Evolutionary conservation across 108 stramenopile genomes (phyloP).

Genomic region (Schizochytrium sp.): DNA sequence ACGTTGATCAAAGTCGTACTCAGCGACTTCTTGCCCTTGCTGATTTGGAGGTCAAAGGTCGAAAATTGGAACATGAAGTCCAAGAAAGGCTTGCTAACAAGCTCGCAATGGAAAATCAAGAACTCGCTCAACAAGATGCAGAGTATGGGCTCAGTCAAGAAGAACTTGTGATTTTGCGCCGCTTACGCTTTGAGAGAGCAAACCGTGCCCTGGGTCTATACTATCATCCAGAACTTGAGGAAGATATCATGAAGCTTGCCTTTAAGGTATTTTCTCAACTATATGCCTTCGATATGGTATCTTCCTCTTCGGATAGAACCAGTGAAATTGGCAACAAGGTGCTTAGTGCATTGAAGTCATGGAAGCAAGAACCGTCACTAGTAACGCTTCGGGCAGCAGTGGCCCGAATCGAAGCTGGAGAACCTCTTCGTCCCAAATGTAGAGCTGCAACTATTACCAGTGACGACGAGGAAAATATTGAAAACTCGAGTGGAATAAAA

Average conservation of each 20-base stretch:
- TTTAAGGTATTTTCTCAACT: neutral
- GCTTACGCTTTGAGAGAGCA: conserved; percentile 28
- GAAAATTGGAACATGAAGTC: neutral
- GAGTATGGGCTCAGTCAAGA: neutral
- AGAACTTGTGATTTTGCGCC: neutral
- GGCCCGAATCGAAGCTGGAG: neutral
- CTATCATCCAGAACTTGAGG: conserved; percentile 29
- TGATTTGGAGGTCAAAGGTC: neutral
- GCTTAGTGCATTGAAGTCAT: neutral
- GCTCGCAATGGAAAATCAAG: neutral
- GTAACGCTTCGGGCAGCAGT: neutral
- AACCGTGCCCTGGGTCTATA: conserved; percentile 41
- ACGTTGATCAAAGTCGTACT: neutral
- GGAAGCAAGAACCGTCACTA: neutral
- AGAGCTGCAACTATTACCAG: neutral
- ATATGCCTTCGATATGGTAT: conserved; percentile 18
- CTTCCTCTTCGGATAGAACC: neutral
- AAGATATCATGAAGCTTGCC: neutral
- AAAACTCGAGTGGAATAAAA: neutral
- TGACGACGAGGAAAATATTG: neutral
- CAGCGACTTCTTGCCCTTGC: neutral
- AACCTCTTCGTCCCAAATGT: neutral
- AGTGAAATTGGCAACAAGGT: conserved; percentile 10
- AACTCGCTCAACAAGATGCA: neutral
- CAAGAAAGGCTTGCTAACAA: neutral